Conservation (phyloP, 192 early-diverging fungal genomes). For the Coemansia sp. region DNA sequence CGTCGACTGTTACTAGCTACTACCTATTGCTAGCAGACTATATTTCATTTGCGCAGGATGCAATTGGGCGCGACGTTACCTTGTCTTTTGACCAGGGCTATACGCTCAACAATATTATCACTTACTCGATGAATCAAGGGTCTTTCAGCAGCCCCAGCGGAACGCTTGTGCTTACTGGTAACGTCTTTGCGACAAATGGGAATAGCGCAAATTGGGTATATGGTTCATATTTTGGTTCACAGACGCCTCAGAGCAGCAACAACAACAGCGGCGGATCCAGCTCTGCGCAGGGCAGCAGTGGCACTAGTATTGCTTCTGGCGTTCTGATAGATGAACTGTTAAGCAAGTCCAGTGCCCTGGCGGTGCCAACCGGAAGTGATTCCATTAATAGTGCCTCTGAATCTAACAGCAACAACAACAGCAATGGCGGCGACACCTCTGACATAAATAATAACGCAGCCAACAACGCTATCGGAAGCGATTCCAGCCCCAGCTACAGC, state of each 20-base stretch:
- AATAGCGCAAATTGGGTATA: neutral
- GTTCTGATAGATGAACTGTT: too few species aligned
- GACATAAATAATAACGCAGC: neutral
- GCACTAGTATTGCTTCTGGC: too few species aligned
- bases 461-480: neutral
- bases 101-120: neutral
- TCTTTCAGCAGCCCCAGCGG: slow-evolving; percentile 4
- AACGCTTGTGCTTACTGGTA: neutral
- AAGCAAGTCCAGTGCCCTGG: too few species aligned
- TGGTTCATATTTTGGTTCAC: neutral
- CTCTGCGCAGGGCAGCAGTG: too few species aligned
- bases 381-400: too few species aligned
- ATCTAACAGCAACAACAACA: neutral
- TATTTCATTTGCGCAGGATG: slow-evolving; percentile 15
- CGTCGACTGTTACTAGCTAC: slow-evolving; percentile 18
- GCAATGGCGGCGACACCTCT: neutral
- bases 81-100: slow-evolving; percentile 2
- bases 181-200: neutral
- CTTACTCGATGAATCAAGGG: neutral
- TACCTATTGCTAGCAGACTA: slow-evolving; percentile 37
- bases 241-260: neutral
- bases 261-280: neutral
- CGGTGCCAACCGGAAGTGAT: too few species aligned
- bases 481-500: neutral
- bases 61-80: slow-evolving; percentile 1